These are phyloP conservation scores for Colletotrichum echinochloae DNA, from an alignment of 2,329 filamentous ascomycete species.

Conservation along the genomic window DNA sequence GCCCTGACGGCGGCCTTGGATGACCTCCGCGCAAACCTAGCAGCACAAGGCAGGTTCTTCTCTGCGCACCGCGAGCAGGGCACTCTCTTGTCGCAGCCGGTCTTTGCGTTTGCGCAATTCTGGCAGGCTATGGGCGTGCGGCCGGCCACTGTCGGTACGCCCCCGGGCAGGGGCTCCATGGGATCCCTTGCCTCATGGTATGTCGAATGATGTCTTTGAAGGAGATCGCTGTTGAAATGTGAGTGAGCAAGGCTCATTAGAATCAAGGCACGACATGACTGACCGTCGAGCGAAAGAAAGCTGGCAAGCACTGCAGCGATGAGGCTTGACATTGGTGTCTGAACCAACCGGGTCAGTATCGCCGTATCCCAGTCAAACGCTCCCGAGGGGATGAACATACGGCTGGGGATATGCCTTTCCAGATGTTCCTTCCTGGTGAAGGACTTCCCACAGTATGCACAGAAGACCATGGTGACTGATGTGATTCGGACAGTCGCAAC, in stretches of 20 bases:
- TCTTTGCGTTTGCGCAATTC: conserved; percentile 54
- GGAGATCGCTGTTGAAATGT: conserved; percentile 57
- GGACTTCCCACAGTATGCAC: conserved; percentile 65
- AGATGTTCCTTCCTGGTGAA: conserved; percentile 69
- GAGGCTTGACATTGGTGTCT: conserved; percentile 69
- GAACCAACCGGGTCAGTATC: conserved; percentile 36
- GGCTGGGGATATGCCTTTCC: conserved; percentile 65
- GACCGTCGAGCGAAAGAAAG: conserved; percentile 64
- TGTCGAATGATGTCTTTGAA: conserved; percentile 63
- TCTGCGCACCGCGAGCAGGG: conserved; percentile 54
- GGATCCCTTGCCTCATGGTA: conserved; percentile 64
- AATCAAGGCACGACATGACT: conserved; percentile 26
- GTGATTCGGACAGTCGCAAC: conserved; percentile 4
- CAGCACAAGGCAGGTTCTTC: conserved; percentile 53
- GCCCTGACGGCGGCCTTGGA: conserved; percentile 60
- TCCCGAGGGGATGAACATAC: conserved; percentile 52
- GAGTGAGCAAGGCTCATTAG: conserved; percentile 34
- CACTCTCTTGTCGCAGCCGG: conserved; percentile 54
- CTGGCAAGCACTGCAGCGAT: conserved; percentile 62
- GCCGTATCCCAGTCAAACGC: not conserved
- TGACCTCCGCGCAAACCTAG: conserved; percentile 63
- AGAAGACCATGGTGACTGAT: conserved; percentile 57
- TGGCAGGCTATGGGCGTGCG: conserved; percentile 55
- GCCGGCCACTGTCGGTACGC: conserved; percentile 55
- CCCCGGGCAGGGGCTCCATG: conserved; percentile 58